A percentile compares a stretch with the other conserved stretches of the same genome.
phyloP scores from a whole-genome alignment of 306 rosid species.

The Purshia tridentata region DNA sequence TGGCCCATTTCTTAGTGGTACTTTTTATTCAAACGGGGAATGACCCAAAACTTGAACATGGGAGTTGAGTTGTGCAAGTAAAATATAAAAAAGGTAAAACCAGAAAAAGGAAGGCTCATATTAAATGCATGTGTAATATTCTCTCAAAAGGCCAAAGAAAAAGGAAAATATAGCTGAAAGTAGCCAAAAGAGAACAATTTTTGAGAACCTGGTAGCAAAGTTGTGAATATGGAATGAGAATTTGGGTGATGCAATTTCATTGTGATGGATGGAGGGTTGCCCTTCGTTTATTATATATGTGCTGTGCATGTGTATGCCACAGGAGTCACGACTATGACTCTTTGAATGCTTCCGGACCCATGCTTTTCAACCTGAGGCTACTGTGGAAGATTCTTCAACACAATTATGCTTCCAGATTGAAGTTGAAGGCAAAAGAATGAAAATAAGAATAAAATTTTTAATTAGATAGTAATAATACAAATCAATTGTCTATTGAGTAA shows the following conservation, averaged over 20 bases:
- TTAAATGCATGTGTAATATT: not conserved
- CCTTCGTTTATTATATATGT: not conserved
- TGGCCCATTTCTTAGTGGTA: not conserved
- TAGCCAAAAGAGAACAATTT: not conserved
- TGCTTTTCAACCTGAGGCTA: conserved; percentile 7
- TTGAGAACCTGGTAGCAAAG: not conserved
- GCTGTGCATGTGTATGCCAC: not conserved
- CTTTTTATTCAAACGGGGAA: not conserved
- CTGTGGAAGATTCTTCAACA: not conserved
- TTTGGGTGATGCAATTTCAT: not conserved
- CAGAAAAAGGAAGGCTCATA: not conserved
- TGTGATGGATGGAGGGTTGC: not conserved
- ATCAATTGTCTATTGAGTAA: too few species aligned
- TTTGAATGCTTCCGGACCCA: not conserved
- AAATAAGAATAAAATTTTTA: too few species aligned
- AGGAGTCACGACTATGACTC: not conserved
- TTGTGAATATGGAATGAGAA: not conserved
- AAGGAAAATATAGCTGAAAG: not conserved
- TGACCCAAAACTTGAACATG: not conserved
- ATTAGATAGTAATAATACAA: too few species aligned
- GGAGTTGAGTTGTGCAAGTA: not conserved
- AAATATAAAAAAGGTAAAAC: not conserved
- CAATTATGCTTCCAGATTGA: too few species aligned
- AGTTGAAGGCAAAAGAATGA: too few species aligned
- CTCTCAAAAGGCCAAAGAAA: not conserved